Conservation (phyloP, 192 early-diverging fungal species). For the Umbelopsis sp. region DNA sequence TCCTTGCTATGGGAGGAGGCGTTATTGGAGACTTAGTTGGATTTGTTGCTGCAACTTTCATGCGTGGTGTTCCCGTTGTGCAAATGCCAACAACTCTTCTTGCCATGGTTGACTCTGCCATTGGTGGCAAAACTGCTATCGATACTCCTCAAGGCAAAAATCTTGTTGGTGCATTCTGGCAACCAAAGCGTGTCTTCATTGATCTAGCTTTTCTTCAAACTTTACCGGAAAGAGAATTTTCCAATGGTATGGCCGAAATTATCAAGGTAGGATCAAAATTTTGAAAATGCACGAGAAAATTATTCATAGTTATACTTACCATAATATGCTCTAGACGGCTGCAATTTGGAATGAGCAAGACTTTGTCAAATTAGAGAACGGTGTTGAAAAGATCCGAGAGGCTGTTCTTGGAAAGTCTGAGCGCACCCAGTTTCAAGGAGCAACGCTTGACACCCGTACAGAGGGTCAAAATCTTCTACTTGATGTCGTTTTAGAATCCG, state of each 20-base stretch:
- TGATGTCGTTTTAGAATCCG: conserved; percentile 86
- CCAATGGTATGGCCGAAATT: conserved; percentile 95
- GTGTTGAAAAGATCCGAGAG: conserved; percentile 76
- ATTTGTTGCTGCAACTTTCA: conserved; percentile 94
- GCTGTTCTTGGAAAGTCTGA: conserved; percentile 60
- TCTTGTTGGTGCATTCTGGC: conserved; percentile 96
- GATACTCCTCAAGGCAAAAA: conserved; percentile 95
- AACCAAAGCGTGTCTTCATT: conserved; percentile 89
- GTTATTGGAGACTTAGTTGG: conserved; percentile 95
- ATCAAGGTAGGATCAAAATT: conserved; percentile 54
- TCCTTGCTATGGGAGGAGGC: conserved; percentile 92
- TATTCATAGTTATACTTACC: conserved; percentile 69
- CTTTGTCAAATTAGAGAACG: conserved; percentile 88
- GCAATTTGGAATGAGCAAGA: conserved; percentile 89
- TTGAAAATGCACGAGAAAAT: conserved; percentile 68
- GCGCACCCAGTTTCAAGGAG: conserved; percentile 48
- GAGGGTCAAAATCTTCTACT: conserved; percentile 67
- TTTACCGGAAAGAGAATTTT: conserved; percentile 87
- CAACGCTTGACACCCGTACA: conserved; percentile 61
- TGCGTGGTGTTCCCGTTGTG: conserved; percentile 91
- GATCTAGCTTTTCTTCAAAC: conserved; percentile 83
- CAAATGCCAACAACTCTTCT: conserved; percentile 95
- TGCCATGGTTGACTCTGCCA: conserved; percentile 96
- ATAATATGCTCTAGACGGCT: conserved; percentile 66
- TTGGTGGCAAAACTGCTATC: conserved; percentile 95